Evolutionary conservation across 441 rosid species (phyloP).

Genomic region (Jatropha multifida): DNA sequence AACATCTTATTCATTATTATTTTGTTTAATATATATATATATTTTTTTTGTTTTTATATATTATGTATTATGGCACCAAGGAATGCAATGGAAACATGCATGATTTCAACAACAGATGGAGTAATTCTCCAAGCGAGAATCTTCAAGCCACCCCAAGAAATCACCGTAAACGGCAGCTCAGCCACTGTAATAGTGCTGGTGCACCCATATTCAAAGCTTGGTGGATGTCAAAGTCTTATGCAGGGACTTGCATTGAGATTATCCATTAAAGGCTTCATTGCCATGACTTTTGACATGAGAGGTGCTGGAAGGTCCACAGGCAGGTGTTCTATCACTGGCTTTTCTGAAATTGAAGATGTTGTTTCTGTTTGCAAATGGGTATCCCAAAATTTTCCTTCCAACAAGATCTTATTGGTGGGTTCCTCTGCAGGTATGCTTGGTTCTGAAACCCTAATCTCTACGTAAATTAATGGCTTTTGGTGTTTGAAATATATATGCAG

Average conservation of each 20-base stretch:
- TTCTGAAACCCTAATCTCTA: neutral
- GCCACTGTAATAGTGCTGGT: constrained; percentile 61
- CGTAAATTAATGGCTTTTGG: too few relatives aligned
- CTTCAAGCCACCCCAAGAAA: constrained; percentile 24
- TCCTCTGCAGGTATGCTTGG: constrained; percentile 71
- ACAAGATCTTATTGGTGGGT: constrained; percentile 67
- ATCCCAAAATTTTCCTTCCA: constrained; percentile 34
- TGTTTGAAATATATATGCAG: too few relatives aligned
- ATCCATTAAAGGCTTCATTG: constrained; percentile 47
- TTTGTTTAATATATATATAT: too few relatives aligned
- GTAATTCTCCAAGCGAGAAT: constrained; percentile 23
- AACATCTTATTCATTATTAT: neutral
- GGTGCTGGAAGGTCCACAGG: constrained; percentile 87
- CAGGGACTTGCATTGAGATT: constrained; percentile 69
- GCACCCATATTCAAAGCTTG: constrained; percentile 76
- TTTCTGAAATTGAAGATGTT: constrained; percentile 73
- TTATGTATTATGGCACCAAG: neutral
- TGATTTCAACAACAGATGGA: constrained; percentile 23
- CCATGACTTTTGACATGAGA: constrained; percentile 85
- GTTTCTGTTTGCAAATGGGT: constrained; percentile 72
- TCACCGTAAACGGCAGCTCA: neutral
- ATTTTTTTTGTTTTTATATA: neutral
- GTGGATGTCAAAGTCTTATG: constrained; percentile 71
- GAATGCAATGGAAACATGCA: constrained; percentile 23
- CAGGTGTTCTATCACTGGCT: constrained; percentile 74